Percentiles rank a stretch among this genome's conserved stretches.
These are phyloP conservation scores for Talaromyces sp. DNA, from an alignment of 2,329 filamentous ascomycete genomes.

Conservation along the genomic window DNA sequence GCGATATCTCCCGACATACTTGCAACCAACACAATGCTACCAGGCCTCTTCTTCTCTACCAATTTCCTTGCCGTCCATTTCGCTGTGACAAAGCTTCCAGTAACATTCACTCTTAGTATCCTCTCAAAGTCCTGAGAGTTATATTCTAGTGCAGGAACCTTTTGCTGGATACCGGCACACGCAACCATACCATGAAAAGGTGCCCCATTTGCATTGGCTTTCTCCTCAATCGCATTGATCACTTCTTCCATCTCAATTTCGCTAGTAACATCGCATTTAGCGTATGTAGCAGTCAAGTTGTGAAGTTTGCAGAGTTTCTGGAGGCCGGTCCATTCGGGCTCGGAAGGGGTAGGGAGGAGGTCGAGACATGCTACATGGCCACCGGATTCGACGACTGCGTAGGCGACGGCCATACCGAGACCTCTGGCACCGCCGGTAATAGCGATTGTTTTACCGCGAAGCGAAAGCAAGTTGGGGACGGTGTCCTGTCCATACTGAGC, in stretches of 20 bases:
- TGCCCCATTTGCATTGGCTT: constrained; percentile 19
- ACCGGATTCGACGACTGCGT: constrained; percentile 50
- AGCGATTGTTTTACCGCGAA: constrained; percentile 38
- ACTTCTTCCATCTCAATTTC: constrained; percentile 38
- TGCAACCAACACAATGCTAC: constrained; percentile 61
- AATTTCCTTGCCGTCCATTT: constrained; percentile 63
- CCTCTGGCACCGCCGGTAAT: constrained; percentile 54
- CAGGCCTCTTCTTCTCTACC: constrained; percentile 57
- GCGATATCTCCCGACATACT: constrained; percentile 61
- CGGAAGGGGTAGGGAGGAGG: constrained; percentile 32
- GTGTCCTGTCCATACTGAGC: not conserved
- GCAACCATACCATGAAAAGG: constrained; percentile 61
- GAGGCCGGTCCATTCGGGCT: constrained; percentile 43
- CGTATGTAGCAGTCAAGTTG: constrained; percentile 39
- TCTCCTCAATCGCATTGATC: constrained; percentile 37
- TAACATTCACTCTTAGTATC: constrained; percentile 62
- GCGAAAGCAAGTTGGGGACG: constrained; percentile 44
- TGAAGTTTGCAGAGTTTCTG: constrained; percentile 41
- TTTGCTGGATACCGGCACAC: constrained; percentile 71
- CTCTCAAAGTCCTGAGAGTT: constrained; percentile 57
- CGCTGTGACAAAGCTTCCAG: constrained; percentile 61
- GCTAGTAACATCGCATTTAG: constrained; percentile 48
- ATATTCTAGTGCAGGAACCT: constrained; percentile 78
- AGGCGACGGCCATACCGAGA: constrained; percentile 50
- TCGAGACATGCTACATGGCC: constrained; percentile 51